phyloP scores from a whole-genome alignment of 2,329 filamentous ascomycete species.

The Penicillium sp. region DNA sequence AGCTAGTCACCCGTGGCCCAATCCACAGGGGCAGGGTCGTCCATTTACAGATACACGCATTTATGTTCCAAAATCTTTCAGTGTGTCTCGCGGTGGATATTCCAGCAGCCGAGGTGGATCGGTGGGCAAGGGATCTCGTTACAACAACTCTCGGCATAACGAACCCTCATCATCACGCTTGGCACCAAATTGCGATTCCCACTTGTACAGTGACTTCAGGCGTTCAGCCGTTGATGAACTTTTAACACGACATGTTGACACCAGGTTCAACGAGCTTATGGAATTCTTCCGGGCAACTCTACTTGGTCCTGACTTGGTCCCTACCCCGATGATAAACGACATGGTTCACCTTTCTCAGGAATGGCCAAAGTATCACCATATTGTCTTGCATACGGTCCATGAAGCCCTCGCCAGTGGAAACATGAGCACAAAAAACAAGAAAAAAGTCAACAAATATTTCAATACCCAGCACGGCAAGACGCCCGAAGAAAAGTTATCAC shows the following conservation, averaged over 20 bases:
- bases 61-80: conserved; percentile 49
- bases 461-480: conserved; percentile 12
- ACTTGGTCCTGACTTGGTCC: conserved; percentile 52
- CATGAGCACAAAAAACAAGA: conserved; percentile 56
- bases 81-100: conserved; percentile 51
- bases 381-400: conserved; percentile 3
- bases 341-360: conserved; percentile 56
- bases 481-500: conserved; percentile 39
- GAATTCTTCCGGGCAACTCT: conserved; percentile 65
- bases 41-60: conserved; percentile 12
- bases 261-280: conserved; percentile 64
- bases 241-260: conserved; percentile 50
- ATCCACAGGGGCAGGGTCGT: conserved; percentile 1
- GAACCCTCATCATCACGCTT: conserved; percentile 75
- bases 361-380: neutral
- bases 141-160: conserved; percentile 65
- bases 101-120: conserved; percentile 51
- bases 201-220: conserved; percentile 76
- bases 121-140: conserved; percentile 35
- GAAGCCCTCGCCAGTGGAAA: conserved; percentile 40
- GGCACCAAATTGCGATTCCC: conserved; percentile 70
- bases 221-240: conserved; percentile 66
- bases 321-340: conserved; percentile 56
- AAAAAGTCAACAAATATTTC: conserved; percentile 24
- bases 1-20: neutral